These are phyloP conservation scores for Nemania sp. DNA, from an alignment of 2,329 filamentous ascomycete genomes.

Conservation along the genomic window DNA sequence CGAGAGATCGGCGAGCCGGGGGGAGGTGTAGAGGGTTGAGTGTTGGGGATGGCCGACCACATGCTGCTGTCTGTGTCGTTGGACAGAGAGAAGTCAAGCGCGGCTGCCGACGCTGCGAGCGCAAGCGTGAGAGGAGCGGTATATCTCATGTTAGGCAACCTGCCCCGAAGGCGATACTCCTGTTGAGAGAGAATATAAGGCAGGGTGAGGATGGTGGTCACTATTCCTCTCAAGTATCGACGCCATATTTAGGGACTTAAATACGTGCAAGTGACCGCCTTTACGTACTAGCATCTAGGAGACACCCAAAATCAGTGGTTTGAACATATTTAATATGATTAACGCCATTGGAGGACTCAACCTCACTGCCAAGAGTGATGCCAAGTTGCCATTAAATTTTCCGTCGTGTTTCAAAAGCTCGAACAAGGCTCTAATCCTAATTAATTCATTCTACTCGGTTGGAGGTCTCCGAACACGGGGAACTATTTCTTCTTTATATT, in stretches of 20 bases:
- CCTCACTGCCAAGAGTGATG: conserved; percentile 14
- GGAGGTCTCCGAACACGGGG: conserved; percentile 14
- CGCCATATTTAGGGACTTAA: conserved; percentile 5
- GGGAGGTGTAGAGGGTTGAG: neutral
- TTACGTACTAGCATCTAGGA: neutral
- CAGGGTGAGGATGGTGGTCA: neutral
- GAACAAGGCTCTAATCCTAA: conserved; percentile 1
- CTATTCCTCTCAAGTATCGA: too few species aligned
- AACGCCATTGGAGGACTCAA: conserved; percentile 28
- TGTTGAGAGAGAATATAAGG: neutral
- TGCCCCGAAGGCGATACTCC: neutral
- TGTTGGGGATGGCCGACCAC: neutral
- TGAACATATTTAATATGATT: neutral
- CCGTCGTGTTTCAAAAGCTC: conserved; percentile 5
- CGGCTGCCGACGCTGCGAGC: conserved; percentile 12
- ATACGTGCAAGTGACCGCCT: neutral
- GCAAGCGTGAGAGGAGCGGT: conserved; percentile 21
- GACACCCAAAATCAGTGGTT: neutral
- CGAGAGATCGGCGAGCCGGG: neutral
- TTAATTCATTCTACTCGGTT: conserved; percentile 10
- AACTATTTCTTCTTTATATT: conserved; percentile 1
- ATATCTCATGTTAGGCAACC: conserved; percentile 16
- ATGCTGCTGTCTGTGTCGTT: conserved; percentile 19
- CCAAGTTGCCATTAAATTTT: conserved; percentile 4
- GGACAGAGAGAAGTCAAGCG: conserved; percentile 5